These are phyloP conservation scores for Diaporthe sp. DNA, from an alignment of 2,329 filamentous ascomycete species.

Conservation along the genomic window DNA sequence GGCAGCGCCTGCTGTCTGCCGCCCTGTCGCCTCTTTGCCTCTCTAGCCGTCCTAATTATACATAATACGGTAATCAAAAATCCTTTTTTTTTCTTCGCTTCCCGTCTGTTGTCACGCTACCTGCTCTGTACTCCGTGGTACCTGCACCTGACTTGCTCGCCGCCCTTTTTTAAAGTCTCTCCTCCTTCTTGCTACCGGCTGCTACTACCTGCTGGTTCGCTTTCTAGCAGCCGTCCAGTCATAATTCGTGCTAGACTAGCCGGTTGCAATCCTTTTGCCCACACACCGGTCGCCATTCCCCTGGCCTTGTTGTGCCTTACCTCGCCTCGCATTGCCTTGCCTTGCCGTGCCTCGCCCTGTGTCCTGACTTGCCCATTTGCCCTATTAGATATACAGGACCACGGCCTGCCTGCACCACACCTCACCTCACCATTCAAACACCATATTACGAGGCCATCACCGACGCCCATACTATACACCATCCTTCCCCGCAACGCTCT, in stretches of 20 bases:
- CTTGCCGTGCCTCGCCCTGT: neutral
- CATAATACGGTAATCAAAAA: conserved; percentile 13
- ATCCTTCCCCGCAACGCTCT: conserved; percentile 17
- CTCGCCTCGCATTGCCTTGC: conserved; percentile 1
- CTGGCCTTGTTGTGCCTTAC: conserved; percentile 4
- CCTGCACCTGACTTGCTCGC: conserved; percentile 1
- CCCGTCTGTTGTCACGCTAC: neutral
- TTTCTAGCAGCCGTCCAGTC: conserved; percentile 17
- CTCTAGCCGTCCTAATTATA: conserved; percentile 30
- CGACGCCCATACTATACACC: neutral
- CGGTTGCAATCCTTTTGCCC: conserved; percentile 23
- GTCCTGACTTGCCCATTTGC: neutral
- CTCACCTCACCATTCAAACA: conserved; percentile 19
- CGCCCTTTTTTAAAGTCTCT: neutral
- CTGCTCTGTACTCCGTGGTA: conserved; percentile 7
- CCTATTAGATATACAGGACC: neutral
- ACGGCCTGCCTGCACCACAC: conserved; percentile 6
- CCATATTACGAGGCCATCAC: conserved; percentile 35
- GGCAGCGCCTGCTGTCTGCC: neutral
- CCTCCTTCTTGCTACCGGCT: neutral
- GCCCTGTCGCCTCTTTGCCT: conserved; percentile 2
- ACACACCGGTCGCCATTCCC: conserved; percentile 19
- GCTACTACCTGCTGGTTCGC: neutral
- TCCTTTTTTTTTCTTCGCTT: neutral
- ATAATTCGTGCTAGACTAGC: conserved; percentile 28